Evolutionary conservation across 2,329 filamentous ascomycete species (phyloP).

Genomic region (Aspergillus jensenii): DNA sequence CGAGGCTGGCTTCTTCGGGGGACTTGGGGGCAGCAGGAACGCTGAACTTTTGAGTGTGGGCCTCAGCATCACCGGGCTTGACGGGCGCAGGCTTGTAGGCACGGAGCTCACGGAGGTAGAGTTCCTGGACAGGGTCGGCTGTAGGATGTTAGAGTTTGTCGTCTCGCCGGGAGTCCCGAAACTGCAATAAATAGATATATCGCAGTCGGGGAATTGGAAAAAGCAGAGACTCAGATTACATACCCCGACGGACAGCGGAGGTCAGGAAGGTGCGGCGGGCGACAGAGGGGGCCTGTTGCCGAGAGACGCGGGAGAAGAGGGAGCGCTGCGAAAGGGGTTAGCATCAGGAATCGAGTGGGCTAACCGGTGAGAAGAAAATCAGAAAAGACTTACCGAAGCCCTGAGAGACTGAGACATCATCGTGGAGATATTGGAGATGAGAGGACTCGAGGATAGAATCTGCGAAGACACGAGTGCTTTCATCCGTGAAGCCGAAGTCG

Average conservation of each 20-base stretch:
- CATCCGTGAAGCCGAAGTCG: slow-evolving; percentile 21
- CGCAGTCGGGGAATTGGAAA: slow-evolving; percentile 23
- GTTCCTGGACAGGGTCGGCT: slow-evolving; percentile 97
- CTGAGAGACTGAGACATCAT: slow-evolving; percentile 64
- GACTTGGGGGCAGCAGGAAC: slow-evolving; percentile 78
- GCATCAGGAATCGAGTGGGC: not conserved
- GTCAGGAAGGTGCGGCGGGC: slow-evolving; percentile 65
- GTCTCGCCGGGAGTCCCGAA: not conserved
- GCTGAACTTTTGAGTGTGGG: slow-evolving; percentile 85
- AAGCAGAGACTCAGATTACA: slow-evolving; percentile 28
- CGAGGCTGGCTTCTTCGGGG: slow-evolving; percentile 91
- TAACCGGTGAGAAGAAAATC: not conserved
- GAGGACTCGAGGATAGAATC: slow-evolving; percentile 23
- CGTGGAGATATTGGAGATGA: slow-evolving; percentile 35
- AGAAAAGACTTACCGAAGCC: slow-evolving; percentile 53
- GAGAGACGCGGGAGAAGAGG: slow-evolving; percentile 60
- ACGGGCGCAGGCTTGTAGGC: slow-evolving; percentile 83
- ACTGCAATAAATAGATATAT: not conserved
- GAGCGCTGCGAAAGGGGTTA: slow-evolving; percentile 51
- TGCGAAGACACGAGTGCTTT: slow-evolving; percentile 21
- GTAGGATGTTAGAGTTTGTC: slow-evolving; percentile 25
- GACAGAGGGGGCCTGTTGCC: slow-evolving; percentile 55
- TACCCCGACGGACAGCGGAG: slow-evolving; percentile 63
- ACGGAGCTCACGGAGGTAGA: slow-evolving; percentile 96
- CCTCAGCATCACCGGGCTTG: slow-evolving; percentile 84